These are phyloP conservation scores for Naganishia cerealis DNA, from an alignment of 1,284 basidiomycete species.

Conservation along the genomic window DNA sequence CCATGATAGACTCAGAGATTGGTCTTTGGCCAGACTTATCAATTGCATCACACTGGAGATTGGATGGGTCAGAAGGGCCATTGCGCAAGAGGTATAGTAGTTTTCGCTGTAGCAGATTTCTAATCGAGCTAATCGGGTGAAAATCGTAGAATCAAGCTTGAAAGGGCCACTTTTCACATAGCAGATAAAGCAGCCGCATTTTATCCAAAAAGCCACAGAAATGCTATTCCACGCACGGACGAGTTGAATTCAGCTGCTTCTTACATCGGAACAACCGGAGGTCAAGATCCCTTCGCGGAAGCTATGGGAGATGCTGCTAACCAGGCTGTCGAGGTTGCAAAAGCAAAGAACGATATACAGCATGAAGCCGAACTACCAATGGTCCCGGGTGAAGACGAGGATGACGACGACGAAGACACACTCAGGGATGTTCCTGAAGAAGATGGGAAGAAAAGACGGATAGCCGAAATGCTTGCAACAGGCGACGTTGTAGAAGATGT, in stretches of 20 bases:
- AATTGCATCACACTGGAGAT: constrained; percentile 63
- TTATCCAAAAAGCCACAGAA: constrained; percentile 51
- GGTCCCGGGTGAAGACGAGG: constrained; percentile 33
- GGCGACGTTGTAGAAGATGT: constrained; percentile 91
- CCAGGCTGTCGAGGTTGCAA: constrained; percentile 64
- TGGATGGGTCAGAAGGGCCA: constrained; percentile 87
- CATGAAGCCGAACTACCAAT: constrained; percentile 35
- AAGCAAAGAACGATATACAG: constrained; percentile 56
- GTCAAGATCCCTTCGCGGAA: constrained; percentile 75
- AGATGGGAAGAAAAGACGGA: constrained; percentile 65
- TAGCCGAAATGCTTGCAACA: constrained; percentile 65
- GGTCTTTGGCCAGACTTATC: constrained; percentile 72
- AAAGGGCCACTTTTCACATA: constrained; percentile 49
- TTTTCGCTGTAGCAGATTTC: background rate
- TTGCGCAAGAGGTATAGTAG: constrained; percentile 69
- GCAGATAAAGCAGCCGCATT: constrained; percentile 28
- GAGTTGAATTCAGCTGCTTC: constrained; percentile 63
- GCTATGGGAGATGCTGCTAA: constrained; percentile 64
- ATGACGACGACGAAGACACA: constrained; percentile 61
- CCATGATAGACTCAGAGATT: constrained; percentile 59
- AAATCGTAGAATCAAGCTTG: constrained; percentile 66
- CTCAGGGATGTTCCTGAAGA: constrained; percentile 65
- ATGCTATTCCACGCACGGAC: constrained; percentile 63
- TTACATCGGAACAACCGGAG: constrained; percentile 69
- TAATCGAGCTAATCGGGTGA: constrained; percentile 32